These are phyloP conservation scores for Dunaliella primolecta DNA, from an alignment of 139 green algal genomes.

Conservation along the genomic window DNA sequence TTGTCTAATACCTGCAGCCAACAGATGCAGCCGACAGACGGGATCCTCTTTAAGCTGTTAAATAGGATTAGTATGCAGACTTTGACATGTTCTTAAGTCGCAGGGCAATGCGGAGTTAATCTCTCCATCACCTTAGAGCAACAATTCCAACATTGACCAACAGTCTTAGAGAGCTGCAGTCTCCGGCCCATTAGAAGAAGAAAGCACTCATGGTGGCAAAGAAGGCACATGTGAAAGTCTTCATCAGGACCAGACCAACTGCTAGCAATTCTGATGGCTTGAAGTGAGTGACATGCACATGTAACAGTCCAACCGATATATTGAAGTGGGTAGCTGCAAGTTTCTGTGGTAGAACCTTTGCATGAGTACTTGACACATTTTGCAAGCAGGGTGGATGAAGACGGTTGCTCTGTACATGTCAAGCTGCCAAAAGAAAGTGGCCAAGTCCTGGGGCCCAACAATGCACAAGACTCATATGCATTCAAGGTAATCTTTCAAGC, in stretches of 20 bases:
- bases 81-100: too few species aligned
- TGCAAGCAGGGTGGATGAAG: constrained; percentile 37
- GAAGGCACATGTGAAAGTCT: constrained; percentile 53
- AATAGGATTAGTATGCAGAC: too few species aligned
- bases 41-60: too few species aligned
- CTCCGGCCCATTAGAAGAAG: too few species aligned
- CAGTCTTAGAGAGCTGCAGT: too few species aligned
- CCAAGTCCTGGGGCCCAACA: constrained; percentile 54
- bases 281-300: constrained; percentile 51
- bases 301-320: too few species aligned
- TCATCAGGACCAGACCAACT: constrained; percentile 49
- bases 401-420: constrained; percentile 38
- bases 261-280: constrained; percentile 35
- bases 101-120: too few species aligned
- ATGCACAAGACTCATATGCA: constrained; percentile 54
- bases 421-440: constrained; percentile 56
- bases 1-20: too few species aligned
- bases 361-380: not conserved
- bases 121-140: too few species aligned
- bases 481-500: constrained; percentile 54
- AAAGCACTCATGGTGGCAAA: not conserved
- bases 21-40: too few species aligned
- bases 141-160: too few species aligned
- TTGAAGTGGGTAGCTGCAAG: too few species aligned
- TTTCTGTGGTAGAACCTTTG: not conserved